These are phyloP conservation scores for Uncinocarpus reesii DNA, from an alignment of 2,329 filamentous ascomycete genomes.

Conservation along the genomic window DNA sequence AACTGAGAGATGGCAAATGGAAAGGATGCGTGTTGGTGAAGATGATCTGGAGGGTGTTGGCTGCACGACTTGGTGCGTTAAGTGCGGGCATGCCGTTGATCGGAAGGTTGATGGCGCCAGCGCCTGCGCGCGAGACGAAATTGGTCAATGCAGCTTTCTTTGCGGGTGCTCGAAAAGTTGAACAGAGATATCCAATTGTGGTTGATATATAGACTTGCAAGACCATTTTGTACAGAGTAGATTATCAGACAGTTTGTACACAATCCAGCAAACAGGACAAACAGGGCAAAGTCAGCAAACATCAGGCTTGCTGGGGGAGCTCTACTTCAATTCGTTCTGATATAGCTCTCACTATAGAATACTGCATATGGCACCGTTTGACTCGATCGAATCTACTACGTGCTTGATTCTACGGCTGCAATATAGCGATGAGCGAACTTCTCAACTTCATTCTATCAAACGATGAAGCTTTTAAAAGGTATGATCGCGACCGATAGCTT, in stretches of 20 bases:
- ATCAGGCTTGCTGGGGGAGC: background rate
- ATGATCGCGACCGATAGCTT: too few species aligned
- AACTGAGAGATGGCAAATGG: conserved; percentile 1
- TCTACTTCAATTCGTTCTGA: background rate
- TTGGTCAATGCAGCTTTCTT: conserved; percentile 13
- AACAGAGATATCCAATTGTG: conserved; percentile 7
- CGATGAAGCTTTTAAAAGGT: conserved; percentile 48
- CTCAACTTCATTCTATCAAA: conserved; percentile 54
- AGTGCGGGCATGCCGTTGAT: background rate
- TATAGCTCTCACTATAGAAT: too few species aligned
- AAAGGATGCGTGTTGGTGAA: background rate
- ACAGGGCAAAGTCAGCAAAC: background rate
- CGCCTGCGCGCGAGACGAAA: background rate
- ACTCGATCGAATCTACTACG: too few species aligned
- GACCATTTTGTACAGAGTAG: background rate
- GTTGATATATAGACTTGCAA: background rate
- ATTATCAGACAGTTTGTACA: background rate
- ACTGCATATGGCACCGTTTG: too few species aligned
- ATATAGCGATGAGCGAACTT: conserved; percentile 45
- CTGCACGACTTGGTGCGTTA: background rate
- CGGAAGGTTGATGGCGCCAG: background rate
- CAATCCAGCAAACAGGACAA: background rate
- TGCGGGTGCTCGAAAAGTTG: conserved; percentile 1
- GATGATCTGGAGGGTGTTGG: conserved; percentile 5
- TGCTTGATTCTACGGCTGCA: too few species aligned